Percentiles rank a stretch among this genome's conserved stretches.
phyloP scores from a whole-genome alignment of 805 yeast species.

The Hanseniaspora singularis region DNA sequence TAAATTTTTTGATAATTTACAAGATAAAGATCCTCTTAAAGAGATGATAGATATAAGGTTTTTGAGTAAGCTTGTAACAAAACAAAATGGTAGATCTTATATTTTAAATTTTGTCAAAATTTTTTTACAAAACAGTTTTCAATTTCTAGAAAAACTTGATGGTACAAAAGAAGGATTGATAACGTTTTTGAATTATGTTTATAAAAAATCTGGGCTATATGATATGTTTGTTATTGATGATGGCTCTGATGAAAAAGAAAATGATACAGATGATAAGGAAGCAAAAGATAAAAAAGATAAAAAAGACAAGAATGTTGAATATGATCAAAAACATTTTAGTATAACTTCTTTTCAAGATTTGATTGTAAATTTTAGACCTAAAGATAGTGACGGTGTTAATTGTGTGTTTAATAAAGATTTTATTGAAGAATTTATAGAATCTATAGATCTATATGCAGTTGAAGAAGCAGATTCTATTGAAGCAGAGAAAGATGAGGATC shows the following conservation, averaged over 20 bases:
- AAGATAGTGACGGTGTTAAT: constrained; percentile 14
- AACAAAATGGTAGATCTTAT: constrained; percentile 3
- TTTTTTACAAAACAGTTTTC: neutral
- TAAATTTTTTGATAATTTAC: neutral
- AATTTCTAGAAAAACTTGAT: neutral
- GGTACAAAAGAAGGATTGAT: constrained; percentile 16
- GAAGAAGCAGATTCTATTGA: constrained; percentile 2
- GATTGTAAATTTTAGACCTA: constrained; percentile 22
- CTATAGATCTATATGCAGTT: constrained; percentile 12
- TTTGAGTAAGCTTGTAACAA: neutral
- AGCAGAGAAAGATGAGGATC: constrained; percentile 10
- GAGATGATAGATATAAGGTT: neutral
- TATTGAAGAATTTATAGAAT: constrained; percentile 9
- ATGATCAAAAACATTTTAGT: constrained; percentile 3
- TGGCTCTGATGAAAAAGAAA: neutral
- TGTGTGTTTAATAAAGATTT: constrained; percentile 17
- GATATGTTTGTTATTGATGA: constrained; percentile 9
- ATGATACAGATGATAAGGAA: constrained; percentile 8
- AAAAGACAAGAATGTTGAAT: constrained; percentile 9
- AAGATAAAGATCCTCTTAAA: neutral
- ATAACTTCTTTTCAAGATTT: constrained; percentile 18
- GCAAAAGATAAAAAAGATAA: neutral
- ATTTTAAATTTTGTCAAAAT: neutral
- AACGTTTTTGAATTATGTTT: constrained; percentile 25
- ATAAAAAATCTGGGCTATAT: constrained; percentile 26